phyloP scores from a whole-genome alignment of 257 asterid species.

The Solanum paucissectum region DNA sequence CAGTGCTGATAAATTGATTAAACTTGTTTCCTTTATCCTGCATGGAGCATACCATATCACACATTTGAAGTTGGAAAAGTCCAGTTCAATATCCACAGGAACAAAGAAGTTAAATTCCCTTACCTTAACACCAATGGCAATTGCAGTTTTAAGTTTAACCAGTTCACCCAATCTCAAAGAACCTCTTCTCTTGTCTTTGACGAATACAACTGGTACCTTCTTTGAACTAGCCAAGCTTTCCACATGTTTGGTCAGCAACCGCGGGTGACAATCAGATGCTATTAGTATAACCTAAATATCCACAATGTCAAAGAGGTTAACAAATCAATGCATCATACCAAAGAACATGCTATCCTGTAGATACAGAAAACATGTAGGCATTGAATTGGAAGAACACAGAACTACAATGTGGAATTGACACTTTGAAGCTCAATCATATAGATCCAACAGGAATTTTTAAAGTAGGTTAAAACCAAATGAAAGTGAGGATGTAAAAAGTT shows the following conservation, averaged over 20 bases:
- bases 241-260: constrained; percentile 65
- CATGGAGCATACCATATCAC: constrained; percentile 3
- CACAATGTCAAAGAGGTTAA: not conserved
- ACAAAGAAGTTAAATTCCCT: not conserved
- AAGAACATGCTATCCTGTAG: not conserved
- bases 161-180: constrained; percentile 74
- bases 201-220: constrained; percentile 50
- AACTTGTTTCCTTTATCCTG: constrained; percentile 53
- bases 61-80: not conserved
- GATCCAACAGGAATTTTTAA: not conserved
- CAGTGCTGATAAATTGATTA: constrained; percentile 27
- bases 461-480: not conserved
- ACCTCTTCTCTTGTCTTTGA: constrained; percentile 59
- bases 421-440: not conserved
- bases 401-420: not conserved
- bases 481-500: not conserved
- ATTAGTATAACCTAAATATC: constrained; percentile 48
- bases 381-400: not conserved
- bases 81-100: not conserved
- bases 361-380: not conserved
- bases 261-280: constrained; percentile 81
- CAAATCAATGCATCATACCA: not conserved
- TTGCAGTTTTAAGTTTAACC: constrained; percentile 68
- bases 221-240: constrained; percentile 65
- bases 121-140: constrained; percentile 79